Evolutionary conservation across 805 yeast species (phyloP).

Genomic region (Candida fluviatilis): DNA sequence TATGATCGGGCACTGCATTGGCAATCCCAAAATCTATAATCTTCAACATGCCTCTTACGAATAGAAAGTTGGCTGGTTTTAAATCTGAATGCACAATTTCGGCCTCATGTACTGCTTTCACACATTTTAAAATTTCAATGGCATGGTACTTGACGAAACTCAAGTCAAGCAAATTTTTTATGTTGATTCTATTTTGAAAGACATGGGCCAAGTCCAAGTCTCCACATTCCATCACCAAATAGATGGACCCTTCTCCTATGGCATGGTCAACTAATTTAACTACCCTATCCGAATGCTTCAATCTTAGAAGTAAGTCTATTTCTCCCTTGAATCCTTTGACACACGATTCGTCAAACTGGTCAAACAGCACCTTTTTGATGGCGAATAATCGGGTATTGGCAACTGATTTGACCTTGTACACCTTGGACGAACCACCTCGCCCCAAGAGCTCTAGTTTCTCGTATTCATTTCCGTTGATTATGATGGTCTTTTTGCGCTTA

Average conservation of each 20-base stretch:
- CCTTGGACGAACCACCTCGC: conserved; percentile 90
- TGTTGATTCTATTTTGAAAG: conserved; percentile 50
- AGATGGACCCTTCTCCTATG: conserved; percentile 58
- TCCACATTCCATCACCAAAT: conserved; percentile 91
- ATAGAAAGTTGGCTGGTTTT: conserved; percentile 66
- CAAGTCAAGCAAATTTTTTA: conserved; percentile 48
- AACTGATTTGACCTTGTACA: conserved; percentile 66
- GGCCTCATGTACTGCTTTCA: conserved; percentile 78
- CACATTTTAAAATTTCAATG: conserved; percentile 74
- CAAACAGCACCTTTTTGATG: conserved; percentile 74
- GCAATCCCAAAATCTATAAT: conserved; percentile 95
- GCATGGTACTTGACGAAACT: conserved; percentile 79
- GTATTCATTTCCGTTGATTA: conserved; percentile 56
- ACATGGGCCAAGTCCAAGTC: conserved; percentile 87
- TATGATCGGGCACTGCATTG: conserved; percentile 90
- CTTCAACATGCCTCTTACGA: conserved; percentile 79
- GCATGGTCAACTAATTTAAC: conserved; percentile 74
- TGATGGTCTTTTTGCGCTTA: conserved; percentile 24
- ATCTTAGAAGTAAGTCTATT: conserved; percentile 63
- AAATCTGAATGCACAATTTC: conserved; percentile 85
- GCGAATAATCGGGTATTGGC: conserved; percentile 62
- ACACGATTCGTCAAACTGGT: conserved; percentile 73
- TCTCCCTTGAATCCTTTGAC: conserved; percentile 85
- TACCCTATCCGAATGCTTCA: conserved; percentile 63
- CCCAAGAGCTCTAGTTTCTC: conserved; percentile 78